A percentile compares a stretch with the other conserved stretches of the same genome.
Evolutionary conservation across 1,139 yeast species (phyloP).

Genomic region (Protomyces inouyei): DNA sequence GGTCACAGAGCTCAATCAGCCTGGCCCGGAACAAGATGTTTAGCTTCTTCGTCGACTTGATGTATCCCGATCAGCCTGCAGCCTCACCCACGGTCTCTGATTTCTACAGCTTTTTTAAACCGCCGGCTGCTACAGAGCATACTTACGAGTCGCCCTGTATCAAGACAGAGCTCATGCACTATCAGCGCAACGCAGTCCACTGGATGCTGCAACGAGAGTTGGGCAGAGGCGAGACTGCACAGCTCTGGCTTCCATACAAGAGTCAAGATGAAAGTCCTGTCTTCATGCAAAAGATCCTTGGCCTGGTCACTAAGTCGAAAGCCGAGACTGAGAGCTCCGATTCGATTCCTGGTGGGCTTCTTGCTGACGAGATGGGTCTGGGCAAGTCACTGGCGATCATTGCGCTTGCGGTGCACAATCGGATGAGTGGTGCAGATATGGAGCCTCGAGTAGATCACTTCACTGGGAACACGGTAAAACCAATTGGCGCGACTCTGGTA

Average conservation of each 20-base stretch:
- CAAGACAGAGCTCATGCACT: constrained; percentile 29
- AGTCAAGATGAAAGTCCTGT: not conserved
- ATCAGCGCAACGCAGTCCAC: constrained; percentile 28
- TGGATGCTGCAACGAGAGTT: constrained; percentile 30
- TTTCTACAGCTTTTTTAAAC: not conserved
- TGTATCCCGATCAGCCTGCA: constrained; percentile 1
- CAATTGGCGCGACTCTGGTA: constrained; percentile 67
- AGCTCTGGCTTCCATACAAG: constrained; percentile 10
- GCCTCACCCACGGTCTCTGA: constrained; percentile 5
- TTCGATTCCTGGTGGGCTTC: constrained; percentile 28
- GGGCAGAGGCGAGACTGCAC: not conserved
- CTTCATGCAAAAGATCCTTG: constrained; percentile 9
- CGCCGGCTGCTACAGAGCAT: not conserved
- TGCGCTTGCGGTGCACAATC: constrained; percentile 58
- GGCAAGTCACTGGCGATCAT: constrained; percentile 89
- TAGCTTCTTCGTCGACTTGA: not conserved
- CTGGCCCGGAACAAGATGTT: not conserved
- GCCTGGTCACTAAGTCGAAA: not conserved
- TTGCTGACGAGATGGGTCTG: constrained; percentile 66
- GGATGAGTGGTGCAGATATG: constrained; percentile 38
- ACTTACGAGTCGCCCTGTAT: constrained; percentile 7
- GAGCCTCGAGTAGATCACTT: constrained; percentile 43
- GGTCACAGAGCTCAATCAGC: not conserved
- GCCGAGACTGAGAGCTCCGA: not conserved
- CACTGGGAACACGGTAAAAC: constrained; percentile 48